Evolutionary conservation across 202 grass and related monocot species (phyloP), one percentile per base, ranked within the genome.

Genomic region (Schoenoplectus triqueter): DNA sequence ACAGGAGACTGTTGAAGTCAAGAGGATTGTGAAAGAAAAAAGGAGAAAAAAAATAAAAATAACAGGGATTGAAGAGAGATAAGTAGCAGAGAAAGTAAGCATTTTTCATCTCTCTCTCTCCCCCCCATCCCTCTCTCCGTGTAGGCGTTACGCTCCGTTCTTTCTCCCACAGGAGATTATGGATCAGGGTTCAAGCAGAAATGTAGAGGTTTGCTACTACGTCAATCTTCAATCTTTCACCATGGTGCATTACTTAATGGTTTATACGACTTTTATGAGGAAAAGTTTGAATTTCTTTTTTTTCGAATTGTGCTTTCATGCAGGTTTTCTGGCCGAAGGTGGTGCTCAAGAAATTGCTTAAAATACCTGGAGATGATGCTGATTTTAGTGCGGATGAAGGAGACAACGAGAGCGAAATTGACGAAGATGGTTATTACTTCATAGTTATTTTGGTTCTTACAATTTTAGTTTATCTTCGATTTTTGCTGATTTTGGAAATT

Each of bases 291-390:
- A 20, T 0, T 62, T 80, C 5, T 20, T 52, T 46, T 63, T 80
- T 31, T 7, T 7, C 45, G 14, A 44, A 14, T 82, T 82, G 59
- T 64, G 49, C 2, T 70, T 69, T 31, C 1, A 39, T 64, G 73
- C 21, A 98, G 93, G 89, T 85, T 57, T 98, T 92, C 79, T 94
- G 95, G 93, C 95, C 95, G 4, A 94, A 94, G 87, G 55, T 92
- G 1, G 91, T 98, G 80, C 90, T 98, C 2, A 98, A 91, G 95
- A 98, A 98, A 80, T 98, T 91, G 95, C 91, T 98, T 39, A 94
- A 98, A 88, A 86, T 94, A 63, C 42, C 82, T 79, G 88, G 86
- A 75, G 92, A 88, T 74, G 87, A 93, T 69, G 70, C 83, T 2
- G 92, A 90, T 20, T 98, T 94, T 79, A 88, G 64, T 80, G 91